Evolutionary conservation across 2,329 filamentous ascomycete species (phyloP).

Genomic region (Anthostomella pinea): DNA sequence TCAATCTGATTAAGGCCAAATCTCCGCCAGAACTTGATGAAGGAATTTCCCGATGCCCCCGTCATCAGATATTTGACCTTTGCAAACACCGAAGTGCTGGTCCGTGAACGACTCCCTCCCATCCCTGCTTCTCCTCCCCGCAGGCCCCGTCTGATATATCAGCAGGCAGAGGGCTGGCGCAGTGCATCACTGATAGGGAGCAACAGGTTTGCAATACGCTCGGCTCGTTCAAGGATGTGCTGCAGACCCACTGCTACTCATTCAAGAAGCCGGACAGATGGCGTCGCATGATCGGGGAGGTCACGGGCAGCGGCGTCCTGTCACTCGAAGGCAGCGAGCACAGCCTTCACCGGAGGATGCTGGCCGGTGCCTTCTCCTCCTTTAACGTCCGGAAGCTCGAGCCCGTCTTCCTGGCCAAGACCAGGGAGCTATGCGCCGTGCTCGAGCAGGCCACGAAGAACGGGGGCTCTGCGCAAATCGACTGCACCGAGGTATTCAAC

Average conservation of each 20-base stretch:
- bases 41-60: constrained; percentile 24
- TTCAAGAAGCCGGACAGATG: constrained; percentile 13
- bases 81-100: constrained; percentile 26
- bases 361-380: constrained; percentile 10
- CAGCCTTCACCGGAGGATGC: constrained; percentile 11
- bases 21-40: constrained; percentile 24
- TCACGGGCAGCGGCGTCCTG: constrained; percentile 10
- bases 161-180: too few species aligned
- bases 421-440: constrained; percentile 7
- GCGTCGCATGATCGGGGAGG: constrained; percentile 9
- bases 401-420: constrained; percentile 10
- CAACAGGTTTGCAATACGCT: constrained; percentile 22
- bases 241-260: constrained; percentile 29
- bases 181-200: too few species aligned
- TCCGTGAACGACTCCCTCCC: constrained; percentile 1
- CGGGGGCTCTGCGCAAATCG: constrained; percentile 1
- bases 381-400: constrained; percentile 13
- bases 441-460: constrained; percentile 3
- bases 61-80: constrained; percentile 30
- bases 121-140: not conserved
- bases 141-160: not conserved
- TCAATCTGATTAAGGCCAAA: constrained; percentile 17
- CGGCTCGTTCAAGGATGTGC: constrained; percentile 26
- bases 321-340: constrained; percentile 12
- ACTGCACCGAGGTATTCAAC: constrained; percentile 9